Evolutionary conservation across 1,284 basidiomycete species (phyloP).

Genomic region (Cutaneotrichosporon arboriforme): DNA sequence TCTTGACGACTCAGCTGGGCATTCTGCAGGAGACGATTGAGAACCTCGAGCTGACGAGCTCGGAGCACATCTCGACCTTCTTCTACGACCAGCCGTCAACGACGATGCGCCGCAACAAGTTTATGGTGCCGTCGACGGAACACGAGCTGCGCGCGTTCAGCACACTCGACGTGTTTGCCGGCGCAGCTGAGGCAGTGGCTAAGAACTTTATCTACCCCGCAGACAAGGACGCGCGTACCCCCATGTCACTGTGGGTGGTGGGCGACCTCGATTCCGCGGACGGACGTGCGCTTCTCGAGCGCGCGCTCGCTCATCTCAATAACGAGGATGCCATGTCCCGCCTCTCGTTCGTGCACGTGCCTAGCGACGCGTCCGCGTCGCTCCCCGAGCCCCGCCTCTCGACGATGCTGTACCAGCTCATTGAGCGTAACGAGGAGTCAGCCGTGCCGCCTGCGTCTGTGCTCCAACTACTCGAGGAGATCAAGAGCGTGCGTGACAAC

Average conservation of each 20-base stretch:
- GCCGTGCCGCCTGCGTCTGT: neutral
- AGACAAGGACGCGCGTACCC: slow-evolving; percentile 23
- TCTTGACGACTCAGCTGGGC: slow-evolving; percentile 58
- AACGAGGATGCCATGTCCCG: slow-evolving; percentile 32
- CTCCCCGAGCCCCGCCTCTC: slow-evolving; percentile 28
- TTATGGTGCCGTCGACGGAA: slow-evolving; percentile 36
- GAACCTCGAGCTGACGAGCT: neutral
- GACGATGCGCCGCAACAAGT: slow-evolving; percentile 59
- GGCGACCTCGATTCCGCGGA: slow-evolving; percentile 68
- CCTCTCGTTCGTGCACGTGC: slow-evolving; percentile 48
- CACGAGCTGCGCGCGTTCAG: slow-evolving; percentile 29
- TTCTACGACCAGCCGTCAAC: slow-evolving; percentile 85
- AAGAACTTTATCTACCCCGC: slow-evolving; percentile 60
- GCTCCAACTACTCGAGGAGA: slow-evolving; percentile 18
- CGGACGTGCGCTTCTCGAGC: slow-evolving; percentile 57
- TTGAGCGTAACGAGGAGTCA: neutral
- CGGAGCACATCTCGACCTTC: slow-evolving; percentile 61
- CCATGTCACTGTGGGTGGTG: slow-evolving; percentile 61
- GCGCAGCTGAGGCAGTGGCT: slow-evolving; percentile 19
- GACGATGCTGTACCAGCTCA: slow-evolving; percentile 36
- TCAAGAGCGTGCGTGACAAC: slow-evolving; percentile 11
- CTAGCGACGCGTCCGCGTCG: slow-evolving; percentile 11
- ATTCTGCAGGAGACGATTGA: slow-evolving; percentile 38
- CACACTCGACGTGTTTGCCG: slow-evolving; percentile 31
- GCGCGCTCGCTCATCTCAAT: slow-evolving; percentile 59